phyloP scores from a whole-genome alignment of 2,329 filamentous ascomycete species.

The Calonectria pteridis region DNA sequence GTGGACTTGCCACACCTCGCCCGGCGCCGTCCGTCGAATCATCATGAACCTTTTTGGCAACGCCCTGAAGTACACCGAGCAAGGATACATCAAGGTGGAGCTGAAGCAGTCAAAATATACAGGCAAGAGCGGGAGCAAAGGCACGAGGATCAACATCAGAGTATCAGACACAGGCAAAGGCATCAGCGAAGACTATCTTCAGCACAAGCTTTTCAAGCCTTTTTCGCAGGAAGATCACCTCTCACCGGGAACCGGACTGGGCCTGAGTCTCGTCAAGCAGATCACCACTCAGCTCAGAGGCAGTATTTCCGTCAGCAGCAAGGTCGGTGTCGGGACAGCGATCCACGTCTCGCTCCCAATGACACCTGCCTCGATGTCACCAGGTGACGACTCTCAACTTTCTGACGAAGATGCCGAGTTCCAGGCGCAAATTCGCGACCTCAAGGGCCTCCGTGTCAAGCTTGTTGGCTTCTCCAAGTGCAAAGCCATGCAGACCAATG shows the following conservation, averaged over 20 bases:
- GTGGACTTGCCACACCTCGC: slow-evolving; percentile 68
- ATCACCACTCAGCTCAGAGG: slow-evolving; percentile 72
- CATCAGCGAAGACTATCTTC: slow-evolving; percentile 74
- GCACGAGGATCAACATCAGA: slow-evolving; percentile 50
- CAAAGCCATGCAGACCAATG: slow-evolving; percentile 3
- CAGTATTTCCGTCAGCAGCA: slow-evolving; percentile 67
- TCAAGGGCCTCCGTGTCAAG: neutral
- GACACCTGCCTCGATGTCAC: neutral
- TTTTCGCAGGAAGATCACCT: slow-evolving; percentile 74
- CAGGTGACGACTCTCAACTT: slow-evolving; percentile 41
- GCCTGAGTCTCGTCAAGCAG: slow-evolving; percentile 72
- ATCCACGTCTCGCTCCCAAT: slow-evolving; percentile 50
- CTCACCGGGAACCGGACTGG: slow-evolving; percentile 71
- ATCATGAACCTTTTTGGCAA: slow-evolving; percentile 75
- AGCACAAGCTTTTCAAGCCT: slow-evolving; percentile 71
- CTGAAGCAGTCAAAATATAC: slow-evolving; percentile 38
- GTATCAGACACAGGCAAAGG: slow-evolving; percentile 75
- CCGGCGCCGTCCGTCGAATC: slow-evolving; percentile 64
- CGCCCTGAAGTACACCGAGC: slow-evolving; percentile 69
- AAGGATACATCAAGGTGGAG: slow-evolving; percentile 48
- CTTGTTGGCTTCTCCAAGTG: neutral
- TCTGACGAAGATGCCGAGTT: slow-evolving; percentile 39
- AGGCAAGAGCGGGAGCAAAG: neutral
- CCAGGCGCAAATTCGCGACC: neutral
- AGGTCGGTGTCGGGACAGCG: slow-evolving; percentile 51